Base-by-base conservation (phyloP, 176 grass and related monocot species). In the Eleusine indica region DNA sequence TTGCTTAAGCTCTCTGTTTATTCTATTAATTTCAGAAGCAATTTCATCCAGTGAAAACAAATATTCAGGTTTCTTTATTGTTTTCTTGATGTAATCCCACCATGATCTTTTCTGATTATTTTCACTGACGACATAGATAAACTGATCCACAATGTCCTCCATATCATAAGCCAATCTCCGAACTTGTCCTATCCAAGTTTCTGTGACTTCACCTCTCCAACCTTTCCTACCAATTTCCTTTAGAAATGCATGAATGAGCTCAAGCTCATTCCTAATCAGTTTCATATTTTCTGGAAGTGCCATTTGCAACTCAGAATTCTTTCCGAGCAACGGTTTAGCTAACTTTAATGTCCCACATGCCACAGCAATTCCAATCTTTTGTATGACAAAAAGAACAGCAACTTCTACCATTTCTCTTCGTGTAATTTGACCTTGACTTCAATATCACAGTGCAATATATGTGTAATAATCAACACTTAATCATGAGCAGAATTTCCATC, bases 121-220 rank as follows among this genome's bases (percentile, higher is more conserved):
- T 60, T 64, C 15, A 3, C 21, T 21, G 32, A 86, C 39, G 19
- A 83, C 6, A 68, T 60, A 87, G 0, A 76, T 62, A 76, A 68
- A 91, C 5, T 84, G 21, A 70, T 91, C 89, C 6, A 76, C 63
- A 8, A 64, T 51, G 29, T 87, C 84, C 76, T 91, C 84, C 82
- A 87, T 83, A 42, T 43, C 63, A 75, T 87, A 70, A 1, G 80
- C 74, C 29, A 87, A 63, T 35, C 71, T 80, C 40, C 89, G 38
- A n/a, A 76, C 79, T 74, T 80, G 58, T 8, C 18, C 1, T 79
- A 80, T 67, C 84, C 84, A 91, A 30, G 69, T 71, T 83, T 91
- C 54, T 7, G 79, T 16, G 5, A 54, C 80, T 84, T 68, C 79
- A 75, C 28, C 29, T 6, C 70, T 62, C 2, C 40, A 68, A 6